Evolutionary conservation across 805 yeast genomes (phyloP), one percentile per base, ranked within the genome.

Genomic region (Cyberlindnera mycetangii): DNA sequence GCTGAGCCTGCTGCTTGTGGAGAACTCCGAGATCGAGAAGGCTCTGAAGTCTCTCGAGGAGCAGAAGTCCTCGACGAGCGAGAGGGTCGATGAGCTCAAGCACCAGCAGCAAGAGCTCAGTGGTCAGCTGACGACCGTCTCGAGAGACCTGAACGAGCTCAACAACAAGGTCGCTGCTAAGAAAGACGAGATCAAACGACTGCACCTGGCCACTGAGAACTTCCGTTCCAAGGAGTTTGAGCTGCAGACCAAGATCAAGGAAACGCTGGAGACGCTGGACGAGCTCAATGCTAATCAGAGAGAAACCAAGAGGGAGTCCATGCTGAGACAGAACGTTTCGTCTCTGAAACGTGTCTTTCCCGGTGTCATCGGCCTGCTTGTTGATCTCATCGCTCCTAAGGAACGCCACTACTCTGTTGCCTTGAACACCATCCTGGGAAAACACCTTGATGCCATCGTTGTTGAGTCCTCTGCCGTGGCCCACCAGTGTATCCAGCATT

Each of bases 351-450:
- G 88, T 56, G 64, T 83, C n/a, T 76, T 85, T 50, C 93, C 96
- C 1, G 89, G 96, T 4, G 95, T 93, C 3, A 75, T 75, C 52
- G 98, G 97, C 3, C 63, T 89, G 10, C 79, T 92, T 4, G 75
- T 79, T 51, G 97, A 89, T 56, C 69, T 90, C 20, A 85, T 92
- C 37, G 79, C 79, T 44, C 96, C 97, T 17, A 72, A 78, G 42
- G 83, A 83, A 52, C 78, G 78, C 45, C 83, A 78, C 54, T 89
- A 79, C 60, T 89, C 85, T 38, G 53, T 70, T 6, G 95, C 97
- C 0, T 74, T 89, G 30, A 77, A 85, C 25, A 83, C 92, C 0
- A 76, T 85, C 6, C 68, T 93, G 22, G 98, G 97, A 8, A 75
- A 78, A 47, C 75, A 85, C 55, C 76, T 83, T 54, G 96, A 93